Evolutionary conservation across 176 grass and related monocot species (phyloP).

Genomic region (Thinopyrum elongatum): DNA sequence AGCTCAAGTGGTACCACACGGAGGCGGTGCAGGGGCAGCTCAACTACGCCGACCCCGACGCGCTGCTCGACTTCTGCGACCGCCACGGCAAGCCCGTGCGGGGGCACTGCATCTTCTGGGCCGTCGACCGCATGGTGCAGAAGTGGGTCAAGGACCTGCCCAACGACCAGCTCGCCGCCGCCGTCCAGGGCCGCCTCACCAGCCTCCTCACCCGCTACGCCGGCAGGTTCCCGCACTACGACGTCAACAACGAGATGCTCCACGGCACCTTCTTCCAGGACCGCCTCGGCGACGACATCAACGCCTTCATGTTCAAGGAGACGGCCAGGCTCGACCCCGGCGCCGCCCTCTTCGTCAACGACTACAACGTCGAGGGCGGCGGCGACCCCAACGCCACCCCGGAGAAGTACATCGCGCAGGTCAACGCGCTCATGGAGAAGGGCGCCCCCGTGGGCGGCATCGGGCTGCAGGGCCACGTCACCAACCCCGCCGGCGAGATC

Average conservation of each 20-base stretch:
- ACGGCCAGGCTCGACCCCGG: conserved; percentile 42
- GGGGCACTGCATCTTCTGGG: conserved; percentile 86
- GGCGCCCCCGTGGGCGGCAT: conserved; percentile 60
- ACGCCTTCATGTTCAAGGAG: conserved; percentile 62
- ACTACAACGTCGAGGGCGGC: conserved; percentile 68
- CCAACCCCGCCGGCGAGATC: conserved; percentile 55
- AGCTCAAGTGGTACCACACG: conserved; percentile 93
- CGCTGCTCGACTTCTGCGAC: conserved; percentile 69
- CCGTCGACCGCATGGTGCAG: conserved; percentile 53
- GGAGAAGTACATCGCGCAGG: conserved; percentile 69
- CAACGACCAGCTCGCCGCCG: conserved; percentile 24
- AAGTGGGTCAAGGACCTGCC: conserved; percentile 46
- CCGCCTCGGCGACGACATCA: conserved; percentile 54
- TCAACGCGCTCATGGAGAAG: conserved; percentile 49
- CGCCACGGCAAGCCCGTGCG: conserved; percentile 37
- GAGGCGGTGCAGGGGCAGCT: conserved; percentile 56
- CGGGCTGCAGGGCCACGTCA: conserved; percentile 62
- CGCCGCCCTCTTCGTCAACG: conserved; percentile 71
- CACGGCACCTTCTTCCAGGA: conserved; percentile 59
- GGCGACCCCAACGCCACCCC: conserved; percentile 54
- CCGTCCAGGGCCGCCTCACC: conserved; percentile 47
- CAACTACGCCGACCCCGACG: conserved; percentile 66
- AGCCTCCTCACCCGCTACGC: conserved; percentile 72
- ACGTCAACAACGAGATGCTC: conserved; percentile 94
- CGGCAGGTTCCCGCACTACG: conserved; percentile 70